Conservation (phyloP, 495 filamentous ascomycete genomes). For the Penicillium paradoxum region DNA sequence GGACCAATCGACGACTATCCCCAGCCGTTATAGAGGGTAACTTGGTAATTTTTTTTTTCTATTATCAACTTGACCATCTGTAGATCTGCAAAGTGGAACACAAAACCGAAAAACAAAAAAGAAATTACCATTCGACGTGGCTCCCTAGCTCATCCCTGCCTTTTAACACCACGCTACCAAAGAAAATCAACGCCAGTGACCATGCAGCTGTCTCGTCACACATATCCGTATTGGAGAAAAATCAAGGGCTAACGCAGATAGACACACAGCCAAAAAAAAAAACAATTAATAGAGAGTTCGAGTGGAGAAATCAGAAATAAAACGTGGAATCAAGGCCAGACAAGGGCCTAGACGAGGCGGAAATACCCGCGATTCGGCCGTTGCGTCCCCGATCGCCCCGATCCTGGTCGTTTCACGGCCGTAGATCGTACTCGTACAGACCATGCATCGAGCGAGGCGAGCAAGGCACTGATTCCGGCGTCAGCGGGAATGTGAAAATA, state of each 20-base stretch:
- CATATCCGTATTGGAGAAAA: not conserved
- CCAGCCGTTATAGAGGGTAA: not conserved
- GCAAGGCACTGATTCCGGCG: slow-evolving; percentile 34
- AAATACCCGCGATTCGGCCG: slow-evolving; percentile 1
- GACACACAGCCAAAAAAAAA: slow-evolving; percentile 3
- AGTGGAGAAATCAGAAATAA: not conserved
- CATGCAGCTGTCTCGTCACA: slow-evolving; percentile 11
- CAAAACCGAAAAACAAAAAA: not conserved
- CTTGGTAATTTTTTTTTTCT: not conserved
- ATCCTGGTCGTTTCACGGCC: slow-evolving; percentile 1
- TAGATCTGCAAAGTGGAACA: slow-evolving; percentile 1
- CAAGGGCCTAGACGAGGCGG: slow-evolving; percentile 1
- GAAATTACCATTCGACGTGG: not conserved
- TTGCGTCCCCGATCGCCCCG: not conserved
- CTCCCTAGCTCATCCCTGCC: not conserved
- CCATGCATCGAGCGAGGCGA: slow-evolving; percentile 30
- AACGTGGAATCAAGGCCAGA: not conserved
- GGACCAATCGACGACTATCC: not conserved
- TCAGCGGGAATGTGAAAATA: slow-evolving; percentile 35
- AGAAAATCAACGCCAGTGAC: slow-evolving; percentile 2
- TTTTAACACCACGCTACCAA: slow-evolving; percentile 8
- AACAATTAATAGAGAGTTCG: too few species aligned
- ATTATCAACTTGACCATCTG: not conserved
- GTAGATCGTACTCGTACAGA: slow-evolving; percentile 25
- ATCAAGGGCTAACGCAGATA: not conserved